Conservation (phyloP, 495 filamentous ascomycete genomes). For the Penicillium malachiteum region DNA sequence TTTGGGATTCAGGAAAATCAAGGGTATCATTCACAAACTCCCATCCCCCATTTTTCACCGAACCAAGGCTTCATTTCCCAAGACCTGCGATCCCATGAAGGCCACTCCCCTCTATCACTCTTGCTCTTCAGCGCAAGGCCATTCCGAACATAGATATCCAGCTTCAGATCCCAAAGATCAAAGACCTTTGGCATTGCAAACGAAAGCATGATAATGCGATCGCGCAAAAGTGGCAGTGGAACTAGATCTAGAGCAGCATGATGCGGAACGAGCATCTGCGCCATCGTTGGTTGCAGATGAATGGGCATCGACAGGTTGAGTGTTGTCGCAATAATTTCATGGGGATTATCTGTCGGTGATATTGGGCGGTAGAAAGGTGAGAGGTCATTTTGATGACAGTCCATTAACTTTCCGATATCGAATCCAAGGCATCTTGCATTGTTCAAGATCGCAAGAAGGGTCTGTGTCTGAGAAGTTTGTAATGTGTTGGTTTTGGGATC, state of each 20-base stretch:
- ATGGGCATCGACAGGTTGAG: slow-evolving; percentile 27
- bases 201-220: slow-evolving; percentile 36
- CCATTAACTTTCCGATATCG: slow-evolving; percentile 24
- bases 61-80: slow-evolving; percentile 44
- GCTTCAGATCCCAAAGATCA: slow-evolving; percentile 40
- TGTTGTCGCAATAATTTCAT: slow-evolving; percentile 19
- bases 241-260: slow-evolving; percentile 45
- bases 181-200: slow-evolving; percentile 30
- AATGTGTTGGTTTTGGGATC: slow-evolving; percentile 16
- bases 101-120: slow-evolving; percentile 12
- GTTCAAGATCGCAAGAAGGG: slow-evolving; percentile 24
- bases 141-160: slow-evolving; percentile 36
- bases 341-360: slow-evolving; percentile 21
- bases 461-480: slow-evolving; percentile 10
- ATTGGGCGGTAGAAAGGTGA: slow-evolving; percentile 41
- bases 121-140: slow-evolving; percentile 17
- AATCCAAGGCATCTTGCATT: slow-evolving; percentile 40
- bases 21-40: not conserved
- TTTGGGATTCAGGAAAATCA: too few relatives aligned
- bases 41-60: slow-evolving; percentile 10
- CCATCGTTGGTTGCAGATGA: slow-evolving; percentile 43
- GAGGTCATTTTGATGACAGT: slow-evolving; percentile 16
- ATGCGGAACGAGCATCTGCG: slow-evolving; percentile 47
- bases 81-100: slow-evolving; percentile 35
- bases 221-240: slow-evolving; percentile 39